Conservation (phyloP, 2,329 filamentous ascomycete genomes). For the Plenodomus lindquistii region DNA sequence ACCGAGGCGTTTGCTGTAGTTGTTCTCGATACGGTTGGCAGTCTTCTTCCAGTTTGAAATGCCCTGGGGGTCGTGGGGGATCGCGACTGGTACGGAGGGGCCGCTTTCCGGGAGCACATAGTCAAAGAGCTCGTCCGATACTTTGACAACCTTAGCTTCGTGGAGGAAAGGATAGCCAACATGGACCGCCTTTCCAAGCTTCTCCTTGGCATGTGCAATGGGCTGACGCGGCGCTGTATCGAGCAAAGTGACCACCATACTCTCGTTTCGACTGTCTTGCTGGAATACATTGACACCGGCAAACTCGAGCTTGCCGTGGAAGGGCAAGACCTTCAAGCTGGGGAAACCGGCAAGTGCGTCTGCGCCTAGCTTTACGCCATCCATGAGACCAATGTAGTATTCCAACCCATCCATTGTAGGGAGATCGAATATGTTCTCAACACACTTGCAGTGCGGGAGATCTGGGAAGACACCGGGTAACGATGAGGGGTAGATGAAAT, state of each 20-base stretch:
- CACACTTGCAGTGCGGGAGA: conserved; percentile 80
- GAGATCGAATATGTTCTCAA: conserved; percentile 95
- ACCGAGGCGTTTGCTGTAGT: conserved; percentile 88
- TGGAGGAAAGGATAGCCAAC: conserved; percentile 95
- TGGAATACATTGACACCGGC: conserved; percentile 95
- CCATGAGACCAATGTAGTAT: conserved; percentile 79
- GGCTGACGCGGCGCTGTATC: conserved; percentile 73
- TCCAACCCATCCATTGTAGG: conserved; percentile 90
- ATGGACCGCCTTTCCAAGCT: conserved; percentile 83
- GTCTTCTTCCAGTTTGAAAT: conserved; percentile 85
- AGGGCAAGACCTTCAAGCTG: conserved; percentile 81
- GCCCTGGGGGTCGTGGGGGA: conserved; percentile 73
- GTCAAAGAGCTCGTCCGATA: conserved; percentile 92
- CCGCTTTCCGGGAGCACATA: conserved; percentile 73
- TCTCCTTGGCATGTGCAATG: conserved; percentile 72
- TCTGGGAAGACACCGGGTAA: conserved; percentile 89
- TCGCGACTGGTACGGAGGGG: conserved; percentile 63
- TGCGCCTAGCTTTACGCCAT: conserved; percentile 79
- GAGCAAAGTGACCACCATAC: conserved; percentile 85
- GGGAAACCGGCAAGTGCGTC: conserved; percentile 93
- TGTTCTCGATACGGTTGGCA: conserved; percentile 78
- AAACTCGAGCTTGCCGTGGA: conserved; percentile 79
- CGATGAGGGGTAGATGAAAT: conserved; percentile 86
- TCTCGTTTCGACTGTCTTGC: conserved; percentile 93
- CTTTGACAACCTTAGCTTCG: conserved; percentile 85